phyloP scores from a whole-genome alignment of 345 rosid genomes.

The Lumnitzera littorea region DNA sequence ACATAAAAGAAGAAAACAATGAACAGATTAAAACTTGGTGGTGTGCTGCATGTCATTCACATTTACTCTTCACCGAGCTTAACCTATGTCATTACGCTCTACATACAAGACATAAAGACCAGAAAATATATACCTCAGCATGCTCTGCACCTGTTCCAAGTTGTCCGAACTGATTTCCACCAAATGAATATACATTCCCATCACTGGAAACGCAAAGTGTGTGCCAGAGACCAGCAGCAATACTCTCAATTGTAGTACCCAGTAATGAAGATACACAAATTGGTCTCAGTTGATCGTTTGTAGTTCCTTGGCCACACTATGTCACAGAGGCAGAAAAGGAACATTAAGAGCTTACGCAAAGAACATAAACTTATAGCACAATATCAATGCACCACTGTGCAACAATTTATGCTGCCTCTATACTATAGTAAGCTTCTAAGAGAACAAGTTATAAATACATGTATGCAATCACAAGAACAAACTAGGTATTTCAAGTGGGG shows the following conservation, averaged over 20 bases:
- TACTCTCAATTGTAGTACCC: conserved; percentile 34
- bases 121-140: conserved; percentile 40
- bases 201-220: conserved; percentile 58
- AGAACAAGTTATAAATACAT: too few species aligned
- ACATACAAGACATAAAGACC: neutral
- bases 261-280: conserved; percentile 44
- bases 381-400: too few species aligned
- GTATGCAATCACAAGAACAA: too few species aligned
- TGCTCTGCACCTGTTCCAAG: conserved; percentile 75
- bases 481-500: too few species aligned
- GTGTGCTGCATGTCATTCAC: neutral
- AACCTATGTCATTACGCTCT: neutral
- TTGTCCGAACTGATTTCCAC: conserved; percentile 94
- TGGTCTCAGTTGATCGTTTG: conserved; percentile 66
- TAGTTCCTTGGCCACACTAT: conserved; percentile 81
- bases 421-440: too few species aligned
- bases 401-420: too few species aligned
- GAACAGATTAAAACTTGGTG: neutral
- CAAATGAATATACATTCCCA: conserved; percentile 59
- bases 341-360: neutral
- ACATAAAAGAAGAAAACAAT: neutral
- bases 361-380: too few species aligned
- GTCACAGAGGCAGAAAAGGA: conserved; percentile 1
- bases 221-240: conserved; percentile 87
- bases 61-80: too few species aligned